A percentile compares a stretch with the other conserved stretches of the same genome.
These are phyloP conservation scores for Globomyces pollinis-pini DNA, from an alignment of 192 early-diverging fungal genomes.

Conservation along the genomic window DNA sequence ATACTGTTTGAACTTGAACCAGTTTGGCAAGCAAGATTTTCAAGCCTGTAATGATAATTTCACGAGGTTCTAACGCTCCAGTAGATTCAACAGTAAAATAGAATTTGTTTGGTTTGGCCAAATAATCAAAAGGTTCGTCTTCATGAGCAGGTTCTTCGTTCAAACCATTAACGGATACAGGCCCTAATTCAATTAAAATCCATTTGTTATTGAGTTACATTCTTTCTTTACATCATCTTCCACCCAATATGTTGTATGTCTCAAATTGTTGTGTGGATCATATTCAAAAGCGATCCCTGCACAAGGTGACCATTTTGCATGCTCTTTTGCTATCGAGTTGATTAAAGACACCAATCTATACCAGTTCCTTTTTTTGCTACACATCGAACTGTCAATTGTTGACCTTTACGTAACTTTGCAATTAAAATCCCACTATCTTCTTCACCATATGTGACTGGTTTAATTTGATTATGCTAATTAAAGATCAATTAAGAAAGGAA, in stretches of 20 bases:
- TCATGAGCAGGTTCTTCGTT: constrained; percentile 29
- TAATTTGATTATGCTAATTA: constrained; percentile 18
- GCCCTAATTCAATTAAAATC: too few relatives aligned
- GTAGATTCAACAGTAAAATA: constrained; percentile 47
- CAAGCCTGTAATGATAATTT: constrained; percentile 32
- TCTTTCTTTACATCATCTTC: constrained; percentile 78
- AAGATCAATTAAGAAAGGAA: too few relatives aligned
- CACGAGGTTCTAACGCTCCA: constrained; percentile 37
- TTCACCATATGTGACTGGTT: constrained; percentile 24
- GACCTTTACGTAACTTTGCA: constrained; percentile 83
- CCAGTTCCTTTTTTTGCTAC: constrained; percentile 96
- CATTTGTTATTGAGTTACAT: too few relatives aligned
- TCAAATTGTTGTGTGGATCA: constrained; percentile 89
- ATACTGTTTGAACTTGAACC: too few relatives aligned
- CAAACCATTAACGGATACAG: constrained; percentile 28
- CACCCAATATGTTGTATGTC: constrained; percentile 88
- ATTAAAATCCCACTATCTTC: constrained; percentile 74
- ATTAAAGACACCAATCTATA: too few relatives aligned
- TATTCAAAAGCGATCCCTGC: constrained; percentile 90
- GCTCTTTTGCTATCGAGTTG: constrained; percentile 96
- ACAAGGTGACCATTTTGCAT: constrained; percentile 94
- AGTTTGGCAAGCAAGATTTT: constrained; percentile 35
- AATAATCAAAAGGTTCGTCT: constrained; percentile 44
- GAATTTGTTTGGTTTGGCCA: constrained; percentile 45
- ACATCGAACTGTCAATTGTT: constrained; percentile 83